phyloP scores from a whole-genome alignment of 202 grass and related monocot genomes.

The Cymbopogon flexuosus region DNA sequence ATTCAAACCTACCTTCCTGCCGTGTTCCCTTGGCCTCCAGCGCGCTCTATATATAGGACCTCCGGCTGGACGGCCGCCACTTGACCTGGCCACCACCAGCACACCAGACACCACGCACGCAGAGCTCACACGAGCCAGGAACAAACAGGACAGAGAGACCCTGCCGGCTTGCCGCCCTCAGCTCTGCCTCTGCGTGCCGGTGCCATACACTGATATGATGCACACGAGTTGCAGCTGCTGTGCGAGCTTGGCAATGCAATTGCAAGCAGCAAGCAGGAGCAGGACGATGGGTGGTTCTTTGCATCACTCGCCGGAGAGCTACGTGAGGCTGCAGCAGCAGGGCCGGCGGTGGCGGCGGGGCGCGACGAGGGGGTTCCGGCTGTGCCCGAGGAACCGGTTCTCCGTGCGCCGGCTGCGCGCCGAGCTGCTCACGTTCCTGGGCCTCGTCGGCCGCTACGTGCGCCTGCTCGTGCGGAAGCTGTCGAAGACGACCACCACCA shows the following conservation, averaged over 20 bases:
- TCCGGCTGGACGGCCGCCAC: background rate
- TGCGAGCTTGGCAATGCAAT: background rate
- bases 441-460: conserved; percentile 49
- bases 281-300: conserved; percentile 16
- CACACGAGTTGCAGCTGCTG: background rate
- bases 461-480: conserved; percentile 29
- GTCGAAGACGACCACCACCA: background rate
- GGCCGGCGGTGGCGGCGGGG: conserved; percentile 27
- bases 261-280: background rate
- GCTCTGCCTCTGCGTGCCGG: background rate
- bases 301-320: conserved; percentile 27
- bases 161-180: background rate
- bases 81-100: background rate
- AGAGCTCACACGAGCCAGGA: background rate
- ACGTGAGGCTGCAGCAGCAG: conserved; percentile 13
- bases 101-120: background rate
- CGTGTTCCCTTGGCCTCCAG: conserved; percentile 34
- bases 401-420: conserved; percentile 54
- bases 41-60: conserved; percentile 23
- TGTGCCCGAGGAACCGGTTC: conserved; percentile 39
- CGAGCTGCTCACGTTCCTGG: conserved; percentile 42
- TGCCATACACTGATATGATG: background rate
- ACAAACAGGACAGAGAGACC: background rate
- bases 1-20: conserved; percentile 70
- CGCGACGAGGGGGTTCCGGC: conserved; percentile 49